Percentiles rank a stretch among this genome's conserved stretches.
Evolutionary conservation across 1,284 basidiomycete species (phyloP).

Genomic region (Anthracocystis panici-leucophaei): DNA sequence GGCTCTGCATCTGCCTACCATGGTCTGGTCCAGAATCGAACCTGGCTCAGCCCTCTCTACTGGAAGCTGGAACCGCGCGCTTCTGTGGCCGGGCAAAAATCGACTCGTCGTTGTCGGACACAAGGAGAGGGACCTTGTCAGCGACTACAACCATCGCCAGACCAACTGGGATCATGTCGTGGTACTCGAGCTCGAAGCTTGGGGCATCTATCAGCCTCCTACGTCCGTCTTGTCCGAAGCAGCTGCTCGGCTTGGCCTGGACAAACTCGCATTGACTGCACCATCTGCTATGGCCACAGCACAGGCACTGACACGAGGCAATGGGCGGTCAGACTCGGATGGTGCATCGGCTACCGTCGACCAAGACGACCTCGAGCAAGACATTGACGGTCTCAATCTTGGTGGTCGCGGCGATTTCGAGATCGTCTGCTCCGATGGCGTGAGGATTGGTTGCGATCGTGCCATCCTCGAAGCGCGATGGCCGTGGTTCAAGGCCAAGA

Average conservation of each 20-base stretch:
- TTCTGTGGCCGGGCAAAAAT: conserved; percentile 59
- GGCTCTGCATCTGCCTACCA: conserved; percentile 60
- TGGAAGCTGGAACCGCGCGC: conserved; percentile 63
- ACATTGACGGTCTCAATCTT: conserved; percentile 24
- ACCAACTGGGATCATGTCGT: conserved; percentile 66
- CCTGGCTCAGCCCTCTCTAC: conserved; percentile 53
- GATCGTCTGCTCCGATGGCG: conserved; percentile 88
- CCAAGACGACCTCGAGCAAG: conserved; percentile 9
- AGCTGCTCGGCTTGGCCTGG: conserved; percentile 56
- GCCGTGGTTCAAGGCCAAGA: conserved; percentile 89
- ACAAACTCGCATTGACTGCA: conserved; percentile 53
- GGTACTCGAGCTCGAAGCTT: conserved; percentile 62
- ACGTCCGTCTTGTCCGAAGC: conserved; percentile 35
- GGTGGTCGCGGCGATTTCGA: conserved; percentile 79
- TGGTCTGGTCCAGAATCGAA: conserved; percentile 63
- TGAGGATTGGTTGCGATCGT: conserved; percentile 83
- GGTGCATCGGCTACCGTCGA: not conserved
- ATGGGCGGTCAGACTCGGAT: not conserved
- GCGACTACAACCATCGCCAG: conserved; percentile 67
- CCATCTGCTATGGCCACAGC: conserved; percentile 38
- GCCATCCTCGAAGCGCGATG: conserved; percentile 85
- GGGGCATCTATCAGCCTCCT: conserved; percentile 65
- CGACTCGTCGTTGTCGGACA: conserved; percentile 61
- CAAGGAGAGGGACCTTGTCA: conserved; percentile 62
- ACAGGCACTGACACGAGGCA: conserved; percentile 22